Base-by-base conservation (phyloP, 2,329 filamentous ascomycete species). In the Colletotrichum tropicale region DNA sequence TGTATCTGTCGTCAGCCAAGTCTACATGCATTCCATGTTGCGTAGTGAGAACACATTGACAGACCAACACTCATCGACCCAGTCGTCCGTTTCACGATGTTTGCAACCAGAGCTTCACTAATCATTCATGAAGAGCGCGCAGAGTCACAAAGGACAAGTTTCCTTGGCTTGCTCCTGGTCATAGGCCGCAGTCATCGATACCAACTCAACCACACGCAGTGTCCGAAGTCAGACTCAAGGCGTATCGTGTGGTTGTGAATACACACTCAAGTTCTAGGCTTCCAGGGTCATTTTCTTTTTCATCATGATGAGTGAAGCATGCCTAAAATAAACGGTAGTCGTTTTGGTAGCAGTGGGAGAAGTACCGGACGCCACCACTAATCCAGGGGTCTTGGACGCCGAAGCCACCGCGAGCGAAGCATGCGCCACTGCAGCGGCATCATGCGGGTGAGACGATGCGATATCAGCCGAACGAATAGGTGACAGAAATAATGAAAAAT, bases 221-320 rank as follows among this genome's bases (percentile, higher is more conserved):
- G 43, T 48, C 10, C n/a, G 2, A 21, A 21, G 43, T 21, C n/a
- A 13, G 1, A 21, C 6, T 48, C n/a, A 12, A 21, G 10, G 43
- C 43, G 43, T 21, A 52, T 0, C n/a, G 43, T 21, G 10, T 21
- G 4, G 10, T 52, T 52, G 43, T 12, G 43, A 52, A 52, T 21
- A 3, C 0, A 48, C 43, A 4, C 43, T n/a, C 43, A 12, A 21
- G 6, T 21, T 13, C 4, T 21, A 21, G n/a, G 43, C 43, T 48
- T 21, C 0, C 18, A 52, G 10, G 10, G n/a, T 48, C 34, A 36
- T 36, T 13, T 18, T 16, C 10, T 21, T 1, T 21, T 48, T 48
- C 8, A 21, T 21, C 38, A 48, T 7, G 0, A 21, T 13, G n/a
- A 52, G n/a, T 21, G 9, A 6, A 0, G 6, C 18, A 52, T 0